Evolutionary conservation across 192 early-diverging fungal species (phyloP), one percentile per base, ranked within the genome.

Genomic region (Backusella morwellensis): DNA sequence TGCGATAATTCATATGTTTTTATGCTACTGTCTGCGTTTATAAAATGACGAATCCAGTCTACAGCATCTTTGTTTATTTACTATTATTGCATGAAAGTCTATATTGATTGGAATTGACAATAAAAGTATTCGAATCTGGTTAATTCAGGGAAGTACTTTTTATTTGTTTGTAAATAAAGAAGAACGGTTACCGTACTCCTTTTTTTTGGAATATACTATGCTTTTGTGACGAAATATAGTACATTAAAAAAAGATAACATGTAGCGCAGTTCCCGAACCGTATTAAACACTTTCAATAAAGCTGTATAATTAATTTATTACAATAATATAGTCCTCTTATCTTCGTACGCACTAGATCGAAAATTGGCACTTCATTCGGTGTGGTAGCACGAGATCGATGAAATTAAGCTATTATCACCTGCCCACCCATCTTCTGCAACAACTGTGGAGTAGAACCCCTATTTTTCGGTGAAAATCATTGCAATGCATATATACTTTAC

Each of bases 331-430:
- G 6, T 50, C 4, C 6, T 50, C 47, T 50, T 50, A 50, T n/a
- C 47, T 50, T 50, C 6, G 6, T 50, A 59, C 9, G 8, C 11
- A 59, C 11, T 59, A 26, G 54, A 26, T 26, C 54, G 17, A 26
- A 59, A 63, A 50, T 50, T 1, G 47, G 2, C 19, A n/a, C 47
- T 50, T n/a, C 47, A 6, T 63, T 63, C n/a, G 8, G 23, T 12
- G 26, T 63, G 23, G 21, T 63, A 29, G 12, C 23, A 63, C 56
- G 23, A 63, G 56, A 63, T 29, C 23, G 26, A 63, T 63, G 23
- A 63, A 63, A 63, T 63, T 63, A 63, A 63, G 56, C 56, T 63
- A 63, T 26, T 29, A 63, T 63, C 56, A 63, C 56, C 56, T 63
- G 56, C 11, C 26, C 19, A n/a, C 19, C 11, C 26, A 54, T 56